Percentiles rank a stretch among this genome's conserved stretches.
phyloP scores from a whole-genome alignment of 2,329 filamentous ascomycete genomes.

The Ceratocystis colombiana region DNA sequence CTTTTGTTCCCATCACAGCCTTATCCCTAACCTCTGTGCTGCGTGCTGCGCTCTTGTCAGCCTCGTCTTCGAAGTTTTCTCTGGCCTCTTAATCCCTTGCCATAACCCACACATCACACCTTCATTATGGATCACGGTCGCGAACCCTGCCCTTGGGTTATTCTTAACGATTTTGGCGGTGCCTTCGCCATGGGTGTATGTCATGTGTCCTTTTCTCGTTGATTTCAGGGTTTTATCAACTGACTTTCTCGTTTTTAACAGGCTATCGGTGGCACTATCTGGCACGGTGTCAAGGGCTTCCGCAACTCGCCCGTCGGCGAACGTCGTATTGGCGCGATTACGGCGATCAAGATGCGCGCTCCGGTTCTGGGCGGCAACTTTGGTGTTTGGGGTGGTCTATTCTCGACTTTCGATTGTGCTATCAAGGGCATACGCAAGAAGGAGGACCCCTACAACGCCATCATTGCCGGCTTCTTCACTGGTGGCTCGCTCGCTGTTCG shows the following conservation, averaged over 20 bases:
- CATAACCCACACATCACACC: slow-evolving; percentile 11
- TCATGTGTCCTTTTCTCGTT: slow-evolving; percentile 13
- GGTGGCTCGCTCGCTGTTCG: slow-evolving; percentile 84
- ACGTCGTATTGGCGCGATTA: slow-evolving; percentile 87
- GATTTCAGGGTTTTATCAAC: slow-evolving; percentile 27
- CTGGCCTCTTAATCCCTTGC: neutral
- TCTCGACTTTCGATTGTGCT: slow-evolving; percentile 92
- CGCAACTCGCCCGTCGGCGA: slow-evolving; percentile 86
- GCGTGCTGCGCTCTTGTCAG: neutral
- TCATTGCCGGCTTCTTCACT: slow-evolving; percentile 95
- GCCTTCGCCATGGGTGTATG: slow-evolving; percentile 93
- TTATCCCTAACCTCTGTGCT: neutral
- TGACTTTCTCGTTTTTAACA: slow-evolving; percentile 31
- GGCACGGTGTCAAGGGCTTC: slow-evolving; percentile 95
- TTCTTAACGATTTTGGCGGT: slow-evolving; percentile 93
- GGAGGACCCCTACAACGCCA: slow-evolving; percentile 97
- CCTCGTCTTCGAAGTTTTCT: neutral
- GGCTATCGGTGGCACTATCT: slow-evolving; percentile 73
- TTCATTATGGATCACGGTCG: slow-evolving; percentile 77
- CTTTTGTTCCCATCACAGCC: neutral
- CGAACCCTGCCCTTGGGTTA: slow-evolving; percentile 95
- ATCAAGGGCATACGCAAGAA: slow-evolving; percentile 91
- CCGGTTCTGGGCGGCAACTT: slow-evolving; percentile 97
- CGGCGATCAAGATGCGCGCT: slow-evolving; percentile 93
- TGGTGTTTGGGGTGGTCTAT: slow-evolving; percentile 92